Percentiles rank a stretch among this genome's conserved stretches.
phyloP scores from a whole-genome alignment of 2,329 filamentous ascomycete genomes.

The Cyphellophora europaea region DNA sequence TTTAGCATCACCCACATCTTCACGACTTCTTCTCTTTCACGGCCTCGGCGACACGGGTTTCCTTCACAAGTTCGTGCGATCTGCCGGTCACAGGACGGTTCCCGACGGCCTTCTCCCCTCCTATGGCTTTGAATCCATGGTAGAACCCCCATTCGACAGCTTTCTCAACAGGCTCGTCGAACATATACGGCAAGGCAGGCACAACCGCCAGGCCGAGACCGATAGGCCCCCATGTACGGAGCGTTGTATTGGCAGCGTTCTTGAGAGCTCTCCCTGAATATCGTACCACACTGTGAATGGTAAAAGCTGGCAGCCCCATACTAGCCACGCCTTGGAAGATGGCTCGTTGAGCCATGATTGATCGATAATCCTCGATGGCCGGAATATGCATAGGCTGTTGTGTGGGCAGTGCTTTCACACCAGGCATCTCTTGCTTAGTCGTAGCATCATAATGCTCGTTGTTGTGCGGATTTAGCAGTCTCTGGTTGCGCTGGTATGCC shows the following conservation, averaged over 20 bases:
- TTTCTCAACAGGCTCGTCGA: constrained; percentile 76
- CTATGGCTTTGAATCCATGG: constrained; percentile 64
- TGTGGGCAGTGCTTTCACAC: constrained; percentile 30
- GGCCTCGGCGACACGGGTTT: constrained; percentile 9
- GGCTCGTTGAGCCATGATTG: constrained; percentile 82
- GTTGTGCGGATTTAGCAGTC: constrained; percentile 58
- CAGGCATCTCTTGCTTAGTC: constrained; percentile 45
- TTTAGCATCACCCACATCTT: no score
- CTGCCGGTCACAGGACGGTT: constrained; percentile 15
- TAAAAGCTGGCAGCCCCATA: constrained; percentile 91
- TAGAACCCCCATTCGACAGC: constrained; percentile 88
- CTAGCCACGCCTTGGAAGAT: constrained; percentile 84
- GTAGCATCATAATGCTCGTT: constrained; percentile 23
- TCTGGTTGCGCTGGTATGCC: constrained; percentile 79
- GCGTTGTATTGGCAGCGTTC: constrained; percentile 60
- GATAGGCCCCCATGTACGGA: constrained; percentile 85
- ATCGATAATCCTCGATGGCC: constrained; percentile 78
- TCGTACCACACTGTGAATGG: constrained; percentile 83
- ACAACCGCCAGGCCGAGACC: constrained; percentile 53
- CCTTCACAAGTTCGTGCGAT: constrained; percentile 10
- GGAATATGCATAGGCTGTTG: constrained; percentile 42
- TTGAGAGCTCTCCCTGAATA: constrained; percentile 86
- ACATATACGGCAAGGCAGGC: constrained; percentile 23
- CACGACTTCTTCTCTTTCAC: constrained; percentile 14
- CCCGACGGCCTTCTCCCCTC: constrained; percentile 50